A percentile compares a stretch with the other conserved stretches of the same genome.
These are phyloP conservation scores for Mortierella sp. DNA, from an alignment of 371 early-diverging fungal species.

Conservation along the genomic window DNA sequence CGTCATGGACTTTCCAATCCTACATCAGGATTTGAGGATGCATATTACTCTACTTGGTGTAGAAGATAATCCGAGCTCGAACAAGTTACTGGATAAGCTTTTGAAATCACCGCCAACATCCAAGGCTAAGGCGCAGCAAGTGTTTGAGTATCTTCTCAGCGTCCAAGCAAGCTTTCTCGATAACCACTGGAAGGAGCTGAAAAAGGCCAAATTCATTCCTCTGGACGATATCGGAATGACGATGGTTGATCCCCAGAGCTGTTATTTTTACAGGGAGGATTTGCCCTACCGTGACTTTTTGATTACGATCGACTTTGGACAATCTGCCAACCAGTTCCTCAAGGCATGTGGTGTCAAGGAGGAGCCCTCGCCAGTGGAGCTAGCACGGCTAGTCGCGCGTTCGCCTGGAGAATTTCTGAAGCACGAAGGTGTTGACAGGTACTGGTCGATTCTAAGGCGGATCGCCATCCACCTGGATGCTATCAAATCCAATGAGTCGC, in stretches of 20 bases:
- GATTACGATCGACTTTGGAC: slow-evolving; percentile 79
- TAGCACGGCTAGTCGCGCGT: slow-evolving; percentile 76
- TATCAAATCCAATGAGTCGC: slow-evolving; percentile 57
- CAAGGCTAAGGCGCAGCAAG: slow-evolving; percentile 56
- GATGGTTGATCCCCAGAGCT: slow-evolving; percentile 63
- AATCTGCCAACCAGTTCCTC: slow-evolving; percentile 78
- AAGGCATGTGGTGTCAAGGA: slow-evolving; percentile 88
- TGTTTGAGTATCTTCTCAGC: slow-evolving; percentile 79
- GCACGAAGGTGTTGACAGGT: slow-evolving; percentile 74
- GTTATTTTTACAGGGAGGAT: slow-evolving; percentile 71
- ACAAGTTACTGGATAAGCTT: slow-evolving; percentile 61
- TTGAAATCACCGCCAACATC: slow-evolving; percentile 56
- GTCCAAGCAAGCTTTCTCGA: slow-evolving; percentile 67
- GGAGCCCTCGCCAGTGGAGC: slow-evolving; percentile 82
- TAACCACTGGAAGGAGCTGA: slow-evolving; percentile 65
- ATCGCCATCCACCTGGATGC: slow-evolving; percentile 77
- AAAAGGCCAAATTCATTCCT: slow-evolving; percentile 73
- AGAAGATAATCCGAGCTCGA: slow-evolving; percentile 66
- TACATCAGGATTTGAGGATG: slow-evolving; percentile 65
- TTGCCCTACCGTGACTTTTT: slow-evolving; percentile 66
- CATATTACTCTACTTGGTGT: slow-evolving; percentile 79
- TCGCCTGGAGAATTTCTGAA: slow-evolving; percentile 80
- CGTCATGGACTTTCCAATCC: slow-evolving; percentile 75
- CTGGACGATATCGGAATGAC: slow-evolving; percentile 51
- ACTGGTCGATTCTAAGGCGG: slow-evolving; percentile 75